phyloP scores from a whole-genome alignment of 495 filamentous ascomycete species.

The Talaromyces borbonicus region DNA sequence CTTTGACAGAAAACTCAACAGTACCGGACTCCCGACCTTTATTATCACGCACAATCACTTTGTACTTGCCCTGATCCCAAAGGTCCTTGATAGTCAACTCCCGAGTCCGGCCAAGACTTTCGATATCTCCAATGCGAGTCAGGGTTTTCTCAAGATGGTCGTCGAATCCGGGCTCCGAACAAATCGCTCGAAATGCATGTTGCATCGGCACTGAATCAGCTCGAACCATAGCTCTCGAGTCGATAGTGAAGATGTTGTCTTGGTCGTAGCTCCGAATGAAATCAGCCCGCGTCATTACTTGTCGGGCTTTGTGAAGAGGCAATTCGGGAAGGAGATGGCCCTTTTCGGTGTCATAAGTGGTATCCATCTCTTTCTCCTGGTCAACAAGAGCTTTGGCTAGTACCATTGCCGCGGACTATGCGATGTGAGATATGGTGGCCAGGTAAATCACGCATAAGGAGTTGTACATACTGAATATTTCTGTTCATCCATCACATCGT shows the following conservation, averaged over 20 bases:
- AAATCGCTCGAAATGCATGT: conserved; percentile 78
- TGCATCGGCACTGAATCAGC: conserved; percentile 96
- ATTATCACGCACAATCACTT: conserved; percentile 46
- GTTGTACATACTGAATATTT: conserved; percentile 69
- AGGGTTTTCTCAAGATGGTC: conserved; percentile 74
- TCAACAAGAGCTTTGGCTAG: conserved; percentile 85
- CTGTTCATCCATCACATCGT: conserved; percentile 96
- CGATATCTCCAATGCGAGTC: conserved; percentile 76
- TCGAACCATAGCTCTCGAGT: conserved; percentile 74
- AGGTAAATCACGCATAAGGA: background rate
- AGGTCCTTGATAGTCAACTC: conserved; percentile 85
- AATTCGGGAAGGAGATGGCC: conserved; percentile 77
- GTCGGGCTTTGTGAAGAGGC: conserved; percentile 71
- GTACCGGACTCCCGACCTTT: conserved; percentile 38
- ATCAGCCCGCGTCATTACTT: conserved; percentile 91
- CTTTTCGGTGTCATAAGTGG: conserved; percentile 47
- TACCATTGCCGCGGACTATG: conserved; percentile 80
- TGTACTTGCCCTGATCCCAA: conserved; percentile 70
- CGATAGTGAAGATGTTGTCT: conserved; percentile 92
- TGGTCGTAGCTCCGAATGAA: conserved; percentile 91
- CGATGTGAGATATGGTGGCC: conserved; percentile 1
- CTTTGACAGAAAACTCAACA: conserved; percentile 35
- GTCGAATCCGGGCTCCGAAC: conserved; percentile 60
- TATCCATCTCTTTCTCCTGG: conserved; percentile 56
- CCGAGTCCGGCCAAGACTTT: conserved; percentile 82